Evolutionary conservation across 2,329 filamentous ascomycete species (phyloP), one percentile per base, ranked within the genome.

Genomic region (Ambrosiella cleistominuta): DNA sequence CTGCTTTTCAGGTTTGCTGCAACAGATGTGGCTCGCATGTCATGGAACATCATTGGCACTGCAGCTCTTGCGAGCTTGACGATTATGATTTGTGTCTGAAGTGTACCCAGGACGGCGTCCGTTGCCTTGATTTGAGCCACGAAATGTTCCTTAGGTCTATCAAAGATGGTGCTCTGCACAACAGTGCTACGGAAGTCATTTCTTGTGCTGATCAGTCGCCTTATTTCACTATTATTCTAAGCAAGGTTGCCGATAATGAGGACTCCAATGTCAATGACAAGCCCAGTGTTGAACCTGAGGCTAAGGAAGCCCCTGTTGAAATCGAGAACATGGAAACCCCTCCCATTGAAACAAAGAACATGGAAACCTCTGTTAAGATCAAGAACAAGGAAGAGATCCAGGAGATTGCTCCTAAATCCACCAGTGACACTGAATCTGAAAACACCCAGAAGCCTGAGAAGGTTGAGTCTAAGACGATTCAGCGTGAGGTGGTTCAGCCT

Each of bases 81-180:
- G 93, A 98, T 69, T 98, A 90, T 66, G 93, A 98, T 67, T 79
- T 98, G 37, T 98, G 94, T 75, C 78, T 82, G 63, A 70, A 74
- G 5, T 98, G 93, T 66, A 81, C 96, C 53, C 78, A 82, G 54
- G 73, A 76, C 47, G 90, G 90, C 62, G 76, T 85, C 60, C 79
- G 86, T 45, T 98, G 94, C 74, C 79, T 82, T 62, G 83, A 83
- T 59, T 78, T 83, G 37, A 79, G 81, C 62, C 93, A 98, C 72
- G 96, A 89, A 90, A 76, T 98, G 70, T 91, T 97, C 69, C 96
- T 95, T 79, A 85, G 93, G 60, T 82, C 81, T 62, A 80, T 95
- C 62, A 77, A 83, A 65, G 78, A 89, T 60, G 91, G 90, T 55
- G 76, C 81, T 62, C 83, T 96, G 59, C 79, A 88, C 63, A 88